Evolutionary conservation across 2,329 filamentous ascomycete species (phyloP).

Genomic region (Dactylonectria macrodidyma): DNA sequence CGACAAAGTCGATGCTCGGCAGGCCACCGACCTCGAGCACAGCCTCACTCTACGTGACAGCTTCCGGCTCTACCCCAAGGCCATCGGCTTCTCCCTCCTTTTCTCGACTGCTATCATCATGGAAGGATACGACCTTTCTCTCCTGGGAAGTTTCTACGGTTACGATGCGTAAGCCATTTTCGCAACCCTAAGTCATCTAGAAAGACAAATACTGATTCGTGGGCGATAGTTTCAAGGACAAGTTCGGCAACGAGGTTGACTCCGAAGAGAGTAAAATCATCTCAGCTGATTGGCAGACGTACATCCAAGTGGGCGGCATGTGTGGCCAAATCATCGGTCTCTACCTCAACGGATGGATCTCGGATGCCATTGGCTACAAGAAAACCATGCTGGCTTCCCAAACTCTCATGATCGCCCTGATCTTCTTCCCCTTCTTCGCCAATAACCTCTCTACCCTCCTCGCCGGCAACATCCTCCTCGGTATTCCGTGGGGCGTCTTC

Average conservation of each 20-base stretch:
- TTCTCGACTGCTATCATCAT: conserved; percentile 56
- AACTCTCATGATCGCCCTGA: conserved; percentile 65
- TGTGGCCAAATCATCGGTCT: conserved; percentile 75
- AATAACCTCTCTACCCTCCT: conserved; percentile 67
- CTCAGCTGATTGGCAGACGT: conserved; percentile 56
- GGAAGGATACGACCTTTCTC: conserved; percentile 58
- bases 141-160: conserved; percentile 59
- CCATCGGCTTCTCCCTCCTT: conserved; percentile 54
- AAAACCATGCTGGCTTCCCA: conserved; percentile 71
- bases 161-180: conserved; percentile 40
- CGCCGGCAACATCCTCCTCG: conserved; percentile 70
- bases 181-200: neutral
- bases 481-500: conserved; percentile 61
- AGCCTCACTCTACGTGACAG: neutral
- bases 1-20: too few species aligned
- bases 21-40: neutral
- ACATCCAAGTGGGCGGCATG: conserved; percentile 57
- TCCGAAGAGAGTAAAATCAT: conserved; percentile 61
- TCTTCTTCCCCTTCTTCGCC: conserved; percentile 73
- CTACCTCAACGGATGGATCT: conserved; percentile 72
- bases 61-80: conserved; percentile 53
- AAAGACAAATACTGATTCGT: neutral
- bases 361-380: conserved; percentile 72
- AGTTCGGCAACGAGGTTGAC: conserved; percentile 56
- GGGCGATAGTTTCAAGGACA: conserved; percentile 48